Evolutionary conservation across 164 flowering plant genomes (phyloP), one percentile per base, ranked within the genome.

Genomic region (Vitis rotundifolia): DNA sequence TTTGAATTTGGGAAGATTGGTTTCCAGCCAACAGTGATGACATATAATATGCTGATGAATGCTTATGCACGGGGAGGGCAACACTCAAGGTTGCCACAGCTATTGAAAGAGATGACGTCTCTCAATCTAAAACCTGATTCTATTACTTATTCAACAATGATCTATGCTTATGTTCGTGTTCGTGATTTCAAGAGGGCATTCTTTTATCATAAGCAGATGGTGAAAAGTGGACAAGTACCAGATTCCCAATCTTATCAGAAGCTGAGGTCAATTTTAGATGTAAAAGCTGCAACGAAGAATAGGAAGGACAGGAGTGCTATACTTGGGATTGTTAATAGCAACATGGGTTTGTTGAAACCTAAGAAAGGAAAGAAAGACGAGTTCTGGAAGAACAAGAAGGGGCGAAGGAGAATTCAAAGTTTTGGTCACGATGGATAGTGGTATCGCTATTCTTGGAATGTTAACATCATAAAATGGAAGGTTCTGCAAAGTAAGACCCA

Each of bases 31-130:
- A 88, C 93, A 12, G 87, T 94, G 60, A 82, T 92, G 90, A 91
- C 97, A 53, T 94, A 89, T 78, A 94, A 94, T 71, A 92, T 94
- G 94, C 80, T 92, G 72, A 90, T 91, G 80, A 94, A 94, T 81
- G 97, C 97, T 48, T 91, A 92, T 82, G 99, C 95, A 50, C 81
- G 97, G 56, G 99, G 97, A 75, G 97, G 95, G 62, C 92, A 88
- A 74, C 86, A 90, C 67, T 78, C 79, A 14, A 92, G 86, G 82
- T 60, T 94, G 80, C 97, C 99, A 5, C 91, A 91, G 68, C 86
- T 92, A 48, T 75, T 92, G 79, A 88, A 90, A 60, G 99, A 94
- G 78, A 94, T 94, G 99, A 79, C 85, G 18, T 78, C 78, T 68
- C 88, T 88, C 19, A 78, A 82, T 64, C 73, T 94, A 73, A 86